Evolutionary conservation across 768 basidiomycete genomes (phyloP), one percentile per base, ranked within the genome.

Genomic region (Lactarius hengduanensis): DNA sequence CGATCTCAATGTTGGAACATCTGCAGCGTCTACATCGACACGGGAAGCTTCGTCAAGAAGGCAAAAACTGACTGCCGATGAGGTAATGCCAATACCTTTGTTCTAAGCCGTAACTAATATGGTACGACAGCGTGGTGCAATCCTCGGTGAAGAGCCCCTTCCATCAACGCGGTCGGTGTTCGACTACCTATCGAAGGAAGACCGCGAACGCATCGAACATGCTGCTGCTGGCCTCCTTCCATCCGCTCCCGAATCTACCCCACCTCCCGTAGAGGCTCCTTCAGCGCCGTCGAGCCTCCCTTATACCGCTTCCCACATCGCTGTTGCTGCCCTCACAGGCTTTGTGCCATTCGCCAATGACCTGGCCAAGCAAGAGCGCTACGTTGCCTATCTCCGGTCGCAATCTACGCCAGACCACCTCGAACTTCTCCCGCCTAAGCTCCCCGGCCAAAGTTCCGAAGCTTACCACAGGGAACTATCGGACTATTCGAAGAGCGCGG

Each of bases 131-230:
- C 85, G 97, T 59, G 96, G 94, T 32, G 77, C 82, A 1, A 80
- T 90, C 22, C 80, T 98, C 0, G 96, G 96, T 62, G 97, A 98
- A 77, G 85, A 84, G 11, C 86, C 86, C 13, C 79, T 92, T 13
- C 82, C 87, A 15, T 77, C 86, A 3, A 84, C 91, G 2, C 86
- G 86, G 13, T 98, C 96, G 0, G 85, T 99, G 18, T 98, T 96
- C 74, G 96, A 98, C 55, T 98, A 88, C 74, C 86, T 98, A 74
- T 96, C 97, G 0, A 85, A 90, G 69, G 96, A 95, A 72, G 94
- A 96, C 72, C 85, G 87, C 63, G 95, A 97, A 66, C 88, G 96
- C 7, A 82, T 99, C 18, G 82, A 88, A 72, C 82, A 81, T 34
- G 83, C 91, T 32, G 75, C 83, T 59, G 71, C 76, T 26, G 57